phyloP scores from a whole-genome alignment of 108 stramenopile genomes.

The Cyclostephanos tholiformis region DNA sequence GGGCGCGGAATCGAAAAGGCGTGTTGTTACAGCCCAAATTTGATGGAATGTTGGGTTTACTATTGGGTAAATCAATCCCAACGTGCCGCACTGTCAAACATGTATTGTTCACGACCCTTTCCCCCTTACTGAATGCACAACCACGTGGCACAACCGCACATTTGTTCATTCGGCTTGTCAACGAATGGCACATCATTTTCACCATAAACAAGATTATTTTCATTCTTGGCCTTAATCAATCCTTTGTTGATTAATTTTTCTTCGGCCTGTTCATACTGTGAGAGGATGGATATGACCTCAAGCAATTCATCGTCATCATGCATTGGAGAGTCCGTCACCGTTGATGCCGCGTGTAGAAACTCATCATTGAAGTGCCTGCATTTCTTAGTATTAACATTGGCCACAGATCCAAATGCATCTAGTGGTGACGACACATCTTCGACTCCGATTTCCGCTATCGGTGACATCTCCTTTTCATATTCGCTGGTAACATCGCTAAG shows the following conservation, averaged over 20 bases:
- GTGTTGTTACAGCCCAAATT: too few species aligned
- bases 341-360: constrained; percentile 15
- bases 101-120: neutral
- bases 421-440: neutral
- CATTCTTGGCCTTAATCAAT: too few species aligned
- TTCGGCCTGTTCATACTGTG: constrained; percentile 26
- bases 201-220: neutral
- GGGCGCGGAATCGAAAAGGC: too few species aligned
- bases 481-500: constrained; percentile 36
- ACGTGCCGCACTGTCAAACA: neutral
- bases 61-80: too few species aligned
- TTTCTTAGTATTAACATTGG: neutral
- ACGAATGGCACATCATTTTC: neutral
- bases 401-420: neutral
- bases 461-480: neutral
- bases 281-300: constrained; percentile 57
- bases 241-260: neutral
- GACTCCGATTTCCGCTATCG: neutral
- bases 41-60: too few species aligned
- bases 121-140: neutral
- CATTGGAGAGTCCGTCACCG: neutral
- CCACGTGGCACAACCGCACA: neutral
- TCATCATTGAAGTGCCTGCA: constrained; percentile 26
- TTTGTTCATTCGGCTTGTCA: neutral
- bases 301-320: constrained; percentile 50